Percentiles rank a stretch among this genome's conserved stretches.
Conservation (phyloP, 768 basidiomycete genomes). For the Termitomyces eurrhizus region DNA sequence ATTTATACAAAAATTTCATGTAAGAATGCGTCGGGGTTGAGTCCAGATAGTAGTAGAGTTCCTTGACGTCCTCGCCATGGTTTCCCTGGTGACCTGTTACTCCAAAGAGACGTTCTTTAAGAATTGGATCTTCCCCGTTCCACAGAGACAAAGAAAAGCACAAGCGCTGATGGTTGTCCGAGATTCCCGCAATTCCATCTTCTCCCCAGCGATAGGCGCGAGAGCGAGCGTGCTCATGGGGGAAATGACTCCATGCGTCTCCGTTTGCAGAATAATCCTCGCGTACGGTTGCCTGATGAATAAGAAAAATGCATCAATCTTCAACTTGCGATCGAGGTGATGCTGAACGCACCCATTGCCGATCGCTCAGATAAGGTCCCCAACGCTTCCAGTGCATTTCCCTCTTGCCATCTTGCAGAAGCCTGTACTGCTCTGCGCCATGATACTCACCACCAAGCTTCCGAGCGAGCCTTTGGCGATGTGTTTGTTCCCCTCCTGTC, state of each 20-base stretch:
- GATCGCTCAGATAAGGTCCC: slow-evolving; percentile 96
- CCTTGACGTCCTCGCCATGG: slow-evolving; percentile 99
- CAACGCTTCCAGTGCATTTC: slow-evolving; percentile 96
- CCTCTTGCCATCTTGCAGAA: slow-evolving; percentile 77
- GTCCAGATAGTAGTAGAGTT: slow-evolving; percentile 97
- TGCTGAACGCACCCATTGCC: slow-evolving; percentile 84
- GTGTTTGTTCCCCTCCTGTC: slow-evolving; percentile 26
- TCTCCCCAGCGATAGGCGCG: slow-evolving; percentile 99
- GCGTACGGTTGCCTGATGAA: slow-evolving; percentile 84
- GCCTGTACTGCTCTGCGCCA: slow-evolving; percentile 78
- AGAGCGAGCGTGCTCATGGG: slow-evolving; percentile 89
- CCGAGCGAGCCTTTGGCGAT: slow-evolving; percentile 64
- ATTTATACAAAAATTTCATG: slow-evolving; percentile 99
- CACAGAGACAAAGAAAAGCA: slow-evolving; percentile 90
- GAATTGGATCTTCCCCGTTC: slow-evolving; percentile 92
- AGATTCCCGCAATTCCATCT: slow-evolving; percentile 95
- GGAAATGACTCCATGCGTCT: slow-evolving; percentile 94
- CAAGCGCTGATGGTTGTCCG: slow-evolving; percentile 93
- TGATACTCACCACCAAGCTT: slow-evolving; percentile 69
- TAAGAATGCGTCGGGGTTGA: slow-evolving; percentile 99
- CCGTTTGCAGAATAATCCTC: slow-evolving; percentile 98
- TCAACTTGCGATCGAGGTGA: background rate
- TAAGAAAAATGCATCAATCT: slow-evolving; percentile 16
- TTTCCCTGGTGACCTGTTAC: slow-evolving; percentile 97
- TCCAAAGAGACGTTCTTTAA: slow-evolving; percentile 96